These are phyloP conservation scores for Cornus suecica DNA, from an alignment of 148 eudicot genomes.

Conservation along the genomic window DNA sequence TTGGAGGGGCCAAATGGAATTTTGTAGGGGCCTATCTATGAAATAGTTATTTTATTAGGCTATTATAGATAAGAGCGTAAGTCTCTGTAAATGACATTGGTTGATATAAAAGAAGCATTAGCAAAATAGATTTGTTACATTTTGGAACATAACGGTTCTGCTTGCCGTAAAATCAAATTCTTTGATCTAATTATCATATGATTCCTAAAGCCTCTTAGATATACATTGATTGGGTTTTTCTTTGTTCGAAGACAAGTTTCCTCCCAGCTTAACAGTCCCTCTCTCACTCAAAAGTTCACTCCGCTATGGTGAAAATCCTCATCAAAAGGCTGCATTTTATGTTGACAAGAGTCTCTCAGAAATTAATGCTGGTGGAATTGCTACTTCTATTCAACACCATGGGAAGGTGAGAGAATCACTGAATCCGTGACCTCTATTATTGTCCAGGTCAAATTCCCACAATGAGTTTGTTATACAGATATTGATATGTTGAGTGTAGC, in stretches of 20 bases:
- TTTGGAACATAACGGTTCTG: neutral
- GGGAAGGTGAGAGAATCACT: conserved; percentile 72
- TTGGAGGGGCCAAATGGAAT: too few relatives aligned
- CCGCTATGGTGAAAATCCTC: conserved; percentile 99
- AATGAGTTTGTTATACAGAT: neutral
- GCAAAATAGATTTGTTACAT: neutral
- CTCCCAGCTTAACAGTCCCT: conserved; percentile 75
- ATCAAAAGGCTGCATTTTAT: conserved; percentile 95
- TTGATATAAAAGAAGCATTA: neutral
- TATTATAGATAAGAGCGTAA: too few relatives aligned
- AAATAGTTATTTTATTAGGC: too few relatives aligned
- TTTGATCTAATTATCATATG: neutral
- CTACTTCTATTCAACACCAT: conserved; percentile 90
- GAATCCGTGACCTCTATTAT: neutral
- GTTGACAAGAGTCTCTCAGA: conserved; percentile 87
- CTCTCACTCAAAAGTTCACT: conserved; percentile 68
- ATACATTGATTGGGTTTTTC: neutral
- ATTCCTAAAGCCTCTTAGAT: neutral
- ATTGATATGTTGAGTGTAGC: neutral
- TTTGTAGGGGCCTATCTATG: too few relatives aligned
- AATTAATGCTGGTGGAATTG: conserved; percentile 91
- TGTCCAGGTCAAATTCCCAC: neutral
- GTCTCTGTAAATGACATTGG: too few relatives aligned
- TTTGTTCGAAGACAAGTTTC: conserved; percentile 61
- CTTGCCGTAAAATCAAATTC: neutral